Evolutionary conservation across 2,329 filamentous ascomycete species (phyloP), one percentile per base, ranked within the genome.

Genomic region (Colletotrichum sp.): DNA sequence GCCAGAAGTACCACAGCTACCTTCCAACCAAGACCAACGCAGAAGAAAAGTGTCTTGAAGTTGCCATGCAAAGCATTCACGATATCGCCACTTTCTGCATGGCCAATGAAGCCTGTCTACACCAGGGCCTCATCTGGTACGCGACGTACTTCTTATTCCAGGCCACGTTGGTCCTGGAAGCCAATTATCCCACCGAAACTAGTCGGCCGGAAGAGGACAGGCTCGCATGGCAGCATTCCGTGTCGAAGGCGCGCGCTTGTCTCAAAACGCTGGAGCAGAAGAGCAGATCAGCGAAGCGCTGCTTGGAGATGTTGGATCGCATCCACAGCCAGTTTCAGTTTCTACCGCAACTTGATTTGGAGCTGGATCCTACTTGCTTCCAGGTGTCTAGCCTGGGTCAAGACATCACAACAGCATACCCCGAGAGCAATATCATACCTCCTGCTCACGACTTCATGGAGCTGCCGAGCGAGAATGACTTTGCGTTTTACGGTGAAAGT

Each of bases 131-230:
- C 6, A 81, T 81, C 4, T 87, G 86, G 86, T 88, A 88, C 75
- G 83, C 82, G 2, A 84, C 85, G 13, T 88, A 86, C 77, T 87
- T 87, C 71, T 78, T 87, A 3, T 88, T 88, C 71, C 86, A 88
- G 69, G 86, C 86, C 1, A 83, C 83, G 0, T 79, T 88, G 4
- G 85, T 88, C 4, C 83, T 85, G 2, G 82, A 84, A 57, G 79
- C 79, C 80, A 93, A 69, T 19, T 63, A 72, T 25, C 52, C 72
- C 30, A 66, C 72, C n/a, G 39, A 55, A 16, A 28, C 5, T 16
- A 52, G 30, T 8, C 52, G 28, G 7, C 11, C 63, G 2, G 36
- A 68, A 6, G 32, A 32, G 19, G 52, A 72, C 27, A 61, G 68
- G 22, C 34, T 72, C 5, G 72, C 57, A 8, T 74, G 70, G 60